Percentiles rank a stretch among this genome's conserved stretches.
phyloP scores from a whole-genome alignment of 176 grass and related monocot species.

The Tillandsia leiboldiana region DNA sequence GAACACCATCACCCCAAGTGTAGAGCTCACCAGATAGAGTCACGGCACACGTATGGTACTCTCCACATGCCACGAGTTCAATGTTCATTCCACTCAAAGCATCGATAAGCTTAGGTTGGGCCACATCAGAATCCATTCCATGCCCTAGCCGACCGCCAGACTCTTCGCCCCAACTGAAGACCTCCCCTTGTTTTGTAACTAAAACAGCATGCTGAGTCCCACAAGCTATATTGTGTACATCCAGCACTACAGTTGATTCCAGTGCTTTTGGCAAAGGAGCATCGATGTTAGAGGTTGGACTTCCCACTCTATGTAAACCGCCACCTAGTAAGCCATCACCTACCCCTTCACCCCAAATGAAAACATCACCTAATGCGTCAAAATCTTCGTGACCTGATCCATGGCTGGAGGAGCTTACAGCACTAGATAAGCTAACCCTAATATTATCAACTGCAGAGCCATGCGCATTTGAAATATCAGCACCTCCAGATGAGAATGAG shows the following conservation, averaged over 20 bases:
- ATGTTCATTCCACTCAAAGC: conserved; percentile 37
- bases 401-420: conserved; percentile 56
- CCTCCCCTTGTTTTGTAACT: conserved; percentile 71
- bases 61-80: conserved; percentile 48
- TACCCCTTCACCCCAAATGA: conserved; percentile 55
- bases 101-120: conserved; percentile 52
- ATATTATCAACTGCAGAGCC: conserved; percentile 38
- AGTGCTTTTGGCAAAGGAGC: conserved; percentile 45
- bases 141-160: conserved; percentile 61
- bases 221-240: conserved; percentile 54
- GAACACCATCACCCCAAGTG: conserved; percentile 62
- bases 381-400: conserved; percentile 66
- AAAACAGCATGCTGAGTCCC: conserved; percentile 44
- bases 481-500: conserved; percentile 34
- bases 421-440: conserved; percentile 66
- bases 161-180: conserved; percentile 65
- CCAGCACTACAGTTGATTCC: conserved; percentile 45
- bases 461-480: conserved; percentile 35
- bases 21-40: conserved; percentile 60
- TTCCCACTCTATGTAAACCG: conserved; percentile 26
- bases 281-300: conserved; percentile 27
- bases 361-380: conserved; percentile 49
- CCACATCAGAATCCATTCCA: conserved; percentile 44
- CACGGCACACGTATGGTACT: conserved; percentile 72
- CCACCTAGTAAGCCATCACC: conserved; percentile 33